Percentiles rank a stretch among this genome's conserved stretches.
phyloP scores from a whole-genome alignment of 495 filamentous ascomycete genomes.

The Polyplosphaeria fusca region DNA sequence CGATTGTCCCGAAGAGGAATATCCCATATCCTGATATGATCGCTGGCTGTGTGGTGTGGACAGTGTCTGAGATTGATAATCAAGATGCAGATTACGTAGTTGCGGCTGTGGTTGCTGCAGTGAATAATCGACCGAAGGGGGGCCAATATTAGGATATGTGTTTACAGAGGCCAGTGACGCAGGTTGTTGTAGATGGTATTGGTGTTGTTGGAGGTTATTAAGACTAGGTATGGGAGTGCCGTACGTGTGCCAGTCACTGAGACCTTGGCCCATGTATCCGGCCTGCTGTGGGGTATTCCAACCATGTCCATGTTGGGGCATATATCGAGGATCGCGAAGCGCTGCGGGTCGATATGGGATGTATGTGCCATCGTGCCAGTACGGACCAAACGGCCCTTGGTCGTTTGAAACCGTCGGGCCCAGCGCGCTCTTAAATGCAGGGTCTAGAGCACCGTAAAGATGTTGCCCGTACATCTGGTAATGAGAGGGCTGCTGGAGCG shows the following conservation, averaged over 20 bases:
- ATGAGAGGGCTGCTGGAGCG: constrained; percentile 29
- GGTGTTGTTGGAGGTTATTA: constrained; percentile 19
- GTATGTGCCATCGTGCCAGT: constrained; percentile 74
- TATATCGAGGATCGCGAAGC: constrained; percentile 57
- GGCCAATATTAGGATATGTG: constrained; percentile 19
- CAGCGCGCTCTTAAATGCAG: constrained; percentile 63
- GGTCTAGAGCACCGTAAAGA: constrained; percentile 67
- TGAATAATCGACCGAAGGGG: constrained; percentile 20
- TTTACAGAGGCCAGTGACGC: not conserved
- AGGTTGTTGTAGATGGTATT: constrained; percentile 13
- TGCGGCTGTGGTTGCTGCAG: constrained; percentile 12
- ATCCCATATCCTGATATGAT: not conserved
- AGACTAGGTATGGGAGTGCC: constrained; percentile 19
- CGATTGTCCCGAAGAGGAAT: constrained; percentile 28
- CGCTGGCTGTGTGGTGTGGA: constrained; percentile 8
- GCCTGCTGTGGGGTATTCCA: constrained; percentile 20
- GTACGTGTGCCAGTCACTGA: constrained; percentile 15
- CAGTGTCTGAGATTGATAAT: constrained; percentile 21
- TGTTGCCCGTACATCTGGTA: constrained; percentile 38
- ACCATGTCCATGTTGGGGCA: constrained; percentile 29
- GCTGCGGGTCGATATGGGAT: constrained; percentile 72
- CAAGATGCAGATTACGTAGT: constrained; percentile 9
- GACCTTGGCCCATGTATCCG: no score
- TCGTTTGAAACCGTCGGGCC: constrained; percentile 73
- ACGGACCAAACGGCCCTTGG: constrained; percentile 67